Evolutionary conservation across 108 stramenopile species (phyloP).

Genomic region (Bacterosira constricta): DNA sequence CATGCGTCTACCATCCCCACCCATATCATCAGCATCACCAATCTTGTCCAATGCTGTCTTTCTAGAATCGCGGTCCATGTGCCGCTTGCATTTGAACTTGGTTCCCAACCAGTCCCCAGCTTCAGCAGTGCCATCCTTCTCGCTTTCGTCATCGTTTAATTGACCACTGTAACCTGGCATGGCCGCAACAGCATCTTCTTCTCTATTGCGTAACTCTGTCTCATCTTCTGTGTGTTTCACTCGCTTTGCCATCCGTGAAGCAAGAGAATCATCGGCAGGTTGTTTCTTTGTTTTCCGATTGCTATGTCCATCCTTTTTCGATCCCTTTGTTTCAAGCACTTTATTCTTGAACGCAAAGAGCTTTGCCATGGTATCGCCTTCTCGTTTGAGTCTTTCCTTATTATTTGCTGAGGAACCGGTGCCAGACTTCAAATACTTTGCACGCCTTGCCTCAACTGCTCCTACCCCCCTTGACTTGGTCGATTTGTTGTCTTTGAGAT

Average conservation of each 20-base stretch:
- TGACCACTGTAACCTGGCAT: conserved; percentile 51
- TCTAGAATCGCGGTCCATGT: conserved; percentile 69
- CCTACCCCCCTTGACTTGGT: conserved; percentile 33
- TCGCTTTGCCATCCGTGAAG: conserved; percentile 61
- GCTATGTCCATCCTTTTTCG: conserved; percentile 1
- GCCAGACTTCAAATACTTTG: conserved; percentile 61
- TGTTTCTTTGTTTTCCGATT: neutral
- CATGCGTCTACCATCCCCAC: conserved; percentile 70
- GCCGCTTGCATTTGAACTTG: conserved; percentile 79
- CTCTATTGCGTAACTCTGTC: conserved; percentile 8
- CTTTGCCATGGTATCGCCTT: conserved; percentile 75
- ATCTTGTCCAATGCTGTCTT: conserved; percentile 35
- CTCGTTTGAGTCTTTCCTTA: conserved; percentile 42
- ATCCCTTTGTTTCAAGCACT: conserved; percentile 39
- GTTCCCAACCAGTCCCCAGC: conserved; percentile 69
- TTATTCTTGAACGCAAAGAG: conserved; percentile 70
- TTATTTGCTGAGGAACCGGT: conserved; percentile 36
- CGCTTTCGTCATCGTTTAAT: conserved; percentile 26
- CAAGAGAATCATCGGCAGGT: conserved; percentile 53
- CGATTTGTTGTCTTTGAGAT: conserved; percentile 1
- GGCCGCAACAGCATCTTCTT: conserved; percentile 26
- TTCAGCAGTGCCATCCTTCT: conserved; percentile 10
- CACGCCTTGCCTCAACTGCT: conserved; percentile 67
- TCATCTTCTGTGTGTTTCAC: conserved; percentile 30
- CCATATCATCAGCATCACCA: conserved; percentile 41